Conservation (phyloP, 2,329 filamentous ascomycete genomes). For the Graphilbum sp. region DNA sequence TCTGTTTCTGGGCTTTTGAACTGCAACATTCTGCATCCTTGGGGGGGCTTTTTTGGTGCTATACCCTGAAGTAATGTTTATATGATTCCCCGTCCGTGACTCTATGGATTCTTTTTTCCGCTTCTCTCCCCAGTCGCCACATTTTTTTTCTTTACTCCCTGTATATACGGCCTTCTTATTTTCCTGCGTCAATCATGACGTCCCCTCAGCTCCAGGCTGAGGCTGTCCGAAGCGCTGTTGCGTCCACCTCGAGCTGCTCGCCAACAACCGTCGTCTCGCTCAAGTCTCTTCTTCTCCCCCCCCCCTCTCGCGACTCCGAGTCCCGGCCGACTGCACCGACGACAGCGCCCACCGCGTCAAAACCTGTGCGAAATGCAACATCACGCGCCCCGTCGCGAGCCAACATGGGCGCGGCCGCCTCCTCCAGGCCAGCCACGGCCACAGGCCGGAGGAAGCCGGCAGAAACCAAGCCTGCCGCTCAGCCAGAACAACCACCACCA, state of each 20-base stretch:
- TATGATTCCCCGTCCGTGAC: not conserved
- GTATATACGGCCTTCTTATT: too few relatives aligned
- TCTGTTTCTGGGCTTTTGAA: too few relatives aligned
- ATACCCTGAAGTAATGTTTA: not conserved
- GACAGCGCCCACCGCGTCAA: constrained; percentile 10
- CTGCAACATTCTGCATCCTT: too few relatives aligned
- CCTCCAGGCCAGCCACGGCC: constrained; percentile 11
- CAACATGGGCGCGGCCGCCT: constrained; percentile 9
- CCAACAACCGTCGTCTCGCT: constrained; percentile 26
- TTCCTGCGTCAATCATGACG: too few relatives aligned
- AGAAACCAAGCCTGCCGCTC: not conserved
- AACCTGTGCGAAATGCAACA: constrained; percentile 3
- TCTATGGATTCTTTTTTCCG: not conserved
- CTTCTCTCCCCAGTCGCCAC: not conserved
- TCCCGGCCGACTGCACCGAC: constrained; percentile 11
- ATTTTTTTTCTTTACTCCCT: constrained; percentile 3
- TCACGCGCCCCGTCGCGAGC: constrained; percentile 10
- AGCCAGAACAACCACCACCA: constrained; percentile 4
- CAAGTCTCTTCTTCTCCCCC: constrained; percentile 26
- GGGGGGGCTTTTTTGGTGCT: too few relatives aligned
- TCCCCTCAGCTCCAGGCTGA: constrained; percentile 23
- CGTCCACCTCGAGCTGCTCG: constrained; percentile 30
- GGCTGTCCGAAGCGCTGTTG: constrained; percentile 28
- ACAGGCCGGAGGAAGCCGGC: constrained; percentile 9
- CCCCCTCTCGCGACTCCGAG: constrained; percentile 14